Percentiles rank a stretch among this genome's conserved stretches.
phyloP scores from a whole-genome alignment of 176 grass and related monocot genomes.

The Alloteropsis semialata region DNA sequence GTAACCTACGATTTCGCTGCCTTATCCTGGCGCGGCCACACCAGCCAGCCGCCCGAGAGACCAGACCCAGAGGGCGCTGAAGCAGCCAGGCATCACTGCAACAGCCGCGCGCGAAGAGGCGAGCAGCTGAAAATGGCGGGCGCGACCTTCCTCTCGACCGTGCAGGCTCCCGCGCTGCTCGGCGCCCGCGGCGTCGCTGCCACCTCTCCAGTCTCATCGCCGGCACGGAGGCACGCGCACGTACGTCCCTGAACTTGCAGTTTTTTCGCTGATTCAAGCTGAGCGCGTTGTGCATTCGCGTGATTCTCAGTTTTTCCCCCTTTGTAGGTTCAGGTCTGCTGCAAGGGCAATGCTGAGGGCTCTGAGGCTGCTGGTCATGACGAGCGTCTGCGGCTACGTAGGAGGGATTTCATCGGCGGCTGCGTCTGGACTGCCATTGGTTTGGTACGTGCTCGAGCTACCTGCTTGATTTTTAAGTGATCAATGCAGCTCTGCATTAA shows the following conservation, averaged over 20 bases:
- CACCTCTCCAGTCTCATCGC: not conserved
- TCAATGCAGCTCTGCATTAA: not conserved
- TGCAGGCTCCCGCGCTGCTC: slow-evolving; percentile 38
- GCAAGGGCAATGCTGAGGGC: slow-evolving; percentile 27
- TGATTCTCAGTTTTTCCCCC: not conserved
- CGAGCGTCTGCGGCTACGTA: slow-evolving; percentile 15
- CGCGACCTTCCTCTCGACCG: slow-evolving; percentile 44
- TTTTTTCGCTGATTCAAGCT: not conserved
- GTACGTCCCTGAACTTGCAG: not conserved
- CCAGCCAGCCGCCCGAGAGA: not conserved
- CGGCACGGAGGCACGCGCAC: slow-evolving; percentile 22
- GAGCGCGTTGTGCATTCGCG: too few relatives aligned
- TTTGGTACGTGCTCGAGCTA: slow-evolving; percentile 45
- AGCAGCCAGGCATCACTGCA: not conserved
- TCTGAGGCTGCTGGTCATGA: not conserved
- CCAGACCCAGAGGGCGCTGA: not conserved
- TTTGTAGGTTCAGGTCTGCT: slow-evolving; percentile 31
- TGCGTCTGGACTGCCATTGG: slow-evolving; percentile 42
- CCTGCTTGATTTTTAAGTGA: not conserved
- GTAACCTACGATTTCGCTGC: slow-evolving; percentile 19
- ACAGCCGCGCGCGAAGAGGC: not conserved
- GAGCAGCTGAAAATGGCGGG: slow-evolving; percentile 50
- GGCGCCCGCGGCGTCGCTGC: slow-evolving; percentile 17
- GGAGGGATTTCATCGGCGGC: slow-evolving; percentile 55
- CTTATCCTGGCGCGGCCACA: slow-evolving; percentile 45